These are phyloP conservation scores for Bothriochloa decipiens DNA, from an alignment of 176 grass and related monocot species.

Conservation along the genomic window DNA sequence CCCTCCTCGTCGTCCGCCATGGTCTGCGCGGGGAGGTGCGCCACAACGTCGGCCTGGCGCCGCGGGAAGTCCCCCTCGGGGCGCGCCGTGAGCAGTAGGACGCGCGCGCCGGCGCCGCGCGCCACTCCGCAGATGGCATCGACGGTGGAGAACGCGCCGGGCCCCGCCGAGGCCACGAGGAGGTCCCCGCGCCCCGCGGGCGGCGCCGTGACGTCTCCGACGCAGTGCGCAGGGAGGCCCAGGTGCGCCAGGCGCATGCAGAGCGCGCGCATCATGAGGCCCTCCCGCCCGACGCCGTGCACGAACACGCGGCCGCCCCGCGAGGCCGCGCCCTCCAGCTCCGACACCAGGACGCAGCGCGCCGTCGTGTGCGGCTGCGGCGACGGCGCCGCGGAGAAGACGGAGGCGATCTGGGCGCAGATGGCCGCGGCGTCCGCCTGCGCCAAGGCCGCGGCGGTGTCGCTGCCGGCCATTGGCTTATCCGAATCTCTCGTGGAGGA, in stretches of 20 bases:
- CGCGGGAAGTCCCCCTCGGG: constrained; percentile 46
- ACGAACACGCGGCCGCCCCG: constrained; percentile 60
- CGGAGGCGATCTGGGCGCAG: constrained; percentile 71
- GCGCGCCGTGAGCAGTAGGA: constrained; percentile 71
- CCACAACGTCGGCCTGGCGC: constrained; percentile 60
- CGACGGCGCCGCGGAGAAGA: constrained; percentile 59
- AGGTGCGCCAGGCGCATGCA: constrained; percentile 97
- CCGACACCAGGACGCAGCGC: constrained; percentile 43
- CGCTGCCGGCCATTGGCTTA: constrained; percentile 54
- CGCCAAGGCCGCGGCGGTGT: neutral
- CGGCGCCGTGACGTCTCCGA: constrained; percentile 75
- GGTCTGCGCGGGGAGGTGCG: constrained; percentile 71
- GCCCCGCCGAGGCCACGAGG: constrained; percentile 76
- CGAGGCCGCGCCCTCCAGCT: constrained; percentile 31
- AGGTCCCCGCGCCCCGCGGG: constrained; percentile 51
- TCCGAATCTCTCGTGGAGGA: constrained; percentile 11
- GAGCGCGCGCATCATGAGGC: constrained; percentile 86
- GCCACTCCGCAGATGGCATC: constrained; percentile 80
- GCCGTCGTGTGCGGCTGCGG: constrained; percentile 29
- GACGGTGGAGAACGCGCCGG: constrained; percentile 85
- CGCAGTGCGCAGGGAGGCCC: constrained; percentile 64
- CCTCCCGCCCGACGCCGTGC: constrained; percentile 96
- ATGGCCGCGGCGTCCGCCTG: constrained; percentile 45
- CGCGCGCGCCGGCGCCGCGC: constrained; percentile 57
- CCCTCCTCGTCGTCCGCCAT: constrained; percentile 61